phyloP scores from a whole-genome alignment of 2,329 filamentous ascomycete genomes.

The Raffaelea albimanens region DNA sequence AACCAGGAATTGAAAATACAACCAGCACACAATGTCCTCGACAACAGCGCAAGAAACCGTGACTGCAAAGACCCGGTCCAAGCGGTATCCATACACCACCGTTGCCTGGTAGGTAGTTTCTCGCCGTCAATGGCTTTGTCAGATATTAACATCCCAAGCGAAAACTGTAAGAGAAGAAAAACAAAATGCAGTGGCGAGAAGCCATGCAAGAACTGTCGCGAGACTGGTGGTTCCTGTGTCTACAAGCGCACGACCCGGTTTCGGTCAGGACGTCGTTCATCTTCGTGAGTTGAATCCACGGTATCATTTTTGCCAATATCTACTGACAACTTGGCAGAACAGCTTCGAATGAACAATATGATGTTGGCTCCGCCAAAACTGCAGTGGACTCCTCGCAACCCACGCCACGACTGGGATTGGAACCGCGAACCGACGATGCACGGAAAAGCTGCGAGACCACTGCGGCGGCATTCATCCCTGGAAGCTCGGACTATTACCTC shows the following conservation, averaged over 20 bases:
- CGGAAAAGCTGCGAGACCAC: neutral
- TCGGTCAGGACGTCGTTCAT: neutral
- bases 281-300: neutral
- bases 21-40: too few species aligned
- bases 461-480: neutral
- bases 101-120: neutral
- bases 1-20: too few species aligned
- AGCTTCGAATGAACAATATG: neutral
- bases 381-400: neutral
- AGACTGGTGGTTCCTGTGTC: neutral
- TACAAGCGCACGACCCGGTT: slow-evolving; percentile 2
- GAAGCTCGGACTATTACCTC: neutral
- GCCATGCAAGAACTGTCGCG: neutral
- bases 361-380: neutral
- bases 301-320: neutral
- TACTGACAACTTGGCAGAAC: too few species aligned
- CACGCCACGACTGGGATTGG: neutral
- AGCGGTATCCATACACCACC: neutral
- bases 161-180: slow-evolving; percentile 1
- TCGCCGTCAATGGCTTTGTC: neutral
- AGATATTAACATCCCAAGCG: neutral
- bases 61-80: too few species aligned
- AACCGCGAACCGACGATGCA: neutral
- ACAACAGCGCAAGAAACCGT: too few species aligned
- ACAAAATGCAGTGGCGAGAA: slow-evolving; percentile 1